Evolutionary conservation across 352 stramenopile species (phyloP).

Genomic region (Globisporangium sylvaticum): DNA sequence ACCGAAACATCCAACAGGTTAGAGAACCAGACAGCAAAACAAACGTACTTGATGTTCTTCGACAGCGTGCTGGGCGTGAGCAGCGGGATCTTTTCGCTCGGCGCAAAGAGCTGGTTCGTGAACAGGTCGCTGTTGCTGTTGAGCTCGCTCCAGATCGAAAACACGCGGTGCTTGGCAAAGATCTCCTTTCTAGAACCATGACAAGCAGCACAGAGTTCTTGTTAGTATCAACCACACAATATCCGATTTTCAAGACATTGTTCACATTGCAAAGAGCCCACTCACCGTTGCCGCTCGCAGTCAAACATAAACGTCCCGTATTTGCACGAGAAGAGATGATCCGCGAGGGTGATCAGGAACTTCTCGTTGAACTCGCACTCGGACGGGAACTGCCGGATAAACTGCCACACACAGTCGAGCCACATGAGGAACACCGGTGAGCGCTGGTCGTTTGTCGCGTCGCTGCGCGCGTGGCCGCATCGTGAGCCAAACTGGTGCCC

Average conservation of each 20-base stretch:
- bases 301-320: constrained; percentile 99
- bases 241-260: background rate
- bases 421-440: constrained; percentile 99
- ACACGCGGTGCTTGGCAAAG: constrained; percentile 69
- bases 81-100: constrained; percentile 33
- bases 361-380: constrained; percentile 97
- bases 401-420: constrained; percentile 97
- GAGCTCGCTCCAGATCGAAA: constrained; percentile 80
- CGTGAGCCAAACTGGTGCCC: constrained; percentile 97
- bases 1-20: background rate
- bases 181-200: constrained; percentile 57
- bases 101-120: constrained; percentile 61
- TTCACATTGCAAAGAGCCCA: background rate
- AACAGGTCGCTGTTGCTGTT: constrained; percentile 69
- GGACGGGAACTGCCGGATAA: constrained; percentile 94
- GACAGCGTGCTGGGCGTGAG: constrained; percentile 73
- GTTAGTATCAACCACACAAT: background rate
- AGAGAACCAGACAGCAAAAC: background rate
- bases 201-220: background rate
- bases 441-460: constrained; percentile 90
- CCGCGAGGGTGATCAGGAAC: constrained; percentile 90
- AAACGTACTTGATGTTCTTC: constrained; percentile 85
- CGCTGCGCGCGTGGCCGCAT: constrained; percentile 89
- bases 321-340: constrained; percentile 96
- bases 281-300: constrained; percentile 86